Conservation (phyloP, 441 rosid genomes). For the Aleurites moluccanus region DNA sequence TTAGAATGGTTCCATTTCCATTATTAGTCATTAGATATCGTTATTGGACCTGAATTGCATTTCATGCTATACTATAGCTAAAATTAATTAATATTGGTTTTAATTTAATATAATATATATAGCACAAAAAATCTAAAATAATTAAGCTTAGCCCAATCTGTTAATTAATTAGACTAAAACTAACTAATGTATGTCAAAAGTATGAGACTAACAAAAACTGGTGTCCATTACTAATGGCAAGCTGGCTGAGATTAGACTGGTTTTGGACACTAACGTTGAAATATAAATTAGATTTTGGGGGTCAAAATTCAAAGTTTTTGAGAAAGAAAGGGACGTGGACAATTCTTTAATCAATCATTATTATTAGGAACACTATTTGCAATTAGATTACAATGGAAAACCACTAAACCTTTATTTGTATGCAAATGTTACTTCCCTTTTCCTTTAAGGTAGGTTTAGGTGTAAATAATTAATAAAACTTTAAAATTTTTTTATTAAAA, state of each 20-base stretch:
- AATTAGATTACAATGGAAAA: background rate
- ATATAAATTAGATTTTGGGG: background rate
- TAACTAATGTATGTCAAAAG: too few species aligned
- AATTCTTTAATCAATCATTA: background rate
- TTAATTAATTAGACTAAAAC: too few species aligned
- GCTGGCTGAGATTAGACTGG: background rate
- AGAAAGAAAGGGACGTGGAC: background rate
- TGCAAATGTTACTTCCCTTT: conserved; percentile 1
- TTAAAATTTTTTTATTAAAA: background rate
- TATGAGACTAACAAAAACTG: too few species aligned
- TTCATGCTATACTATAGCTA: too few species aligned
- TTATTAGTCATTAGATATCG: background rate
- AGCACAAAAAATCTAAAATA: too few species aligned
- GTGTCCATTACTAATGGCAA: too few species aligned
- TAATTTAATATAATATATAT: too few species aligned
- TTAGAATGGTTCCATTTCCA: background rate
- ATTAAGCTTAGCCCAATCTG: too few species aligned
- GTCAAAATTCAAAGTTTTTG: background rate
- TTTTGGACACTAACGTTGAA: background rate
- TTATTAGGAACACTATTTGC: too few species aligned
- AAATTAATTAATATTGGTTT: too few species aligned
- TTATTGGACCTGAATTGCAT: background rate
- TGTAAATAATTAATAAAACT: too few species aligned
- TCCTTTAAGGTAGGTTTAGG: conserved; percentile 4
- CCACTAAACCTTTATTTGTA: background rate